Conservation (phyloP, 78 protist genomes). For the Isochrysis galbana region DNA sequence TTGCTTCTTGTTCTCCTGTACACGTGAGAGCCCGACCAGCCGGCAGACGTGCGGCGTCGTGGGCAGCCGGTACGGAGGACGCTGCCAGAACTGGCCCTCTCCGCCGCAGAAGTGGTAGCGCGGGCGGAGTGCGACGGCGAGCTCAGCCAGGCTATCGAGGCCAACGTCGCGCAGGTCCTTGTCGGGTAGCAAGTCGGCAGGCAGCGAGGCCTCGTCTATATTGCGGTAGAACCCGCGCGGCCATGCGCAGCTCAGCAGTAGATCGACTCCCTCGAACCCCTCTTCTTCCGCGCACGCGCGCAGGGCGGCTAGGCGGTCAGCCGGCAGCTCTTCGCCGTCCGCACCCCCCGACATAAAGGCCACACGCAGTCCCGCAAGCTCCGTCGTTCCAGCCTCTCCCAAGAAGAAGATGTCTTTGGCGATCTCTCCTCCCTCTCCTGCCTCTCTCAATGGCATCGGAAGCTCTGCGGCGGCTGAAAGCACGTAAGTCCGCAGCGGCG, state of each 20-base stretch:
- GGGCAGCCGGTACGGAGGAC: not conserved
- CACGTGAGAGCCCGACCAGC: not conserved
- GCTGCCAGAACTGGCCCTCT: not conserved
- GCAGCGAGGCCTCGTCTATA: not conserved
- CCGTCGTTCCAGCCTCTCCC: not conserved
- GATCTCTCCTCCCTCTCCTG: not conserved
- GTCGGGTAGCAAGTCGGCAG: not conserved
- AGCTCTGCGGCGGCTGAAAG: not conserved
- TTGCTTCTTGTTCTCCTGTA: not conserved
- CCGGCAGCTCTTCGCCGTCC: no score
- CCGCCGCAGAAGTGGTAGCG: conserved; percentile 23
- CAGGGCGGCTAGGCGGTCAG: not conserved
- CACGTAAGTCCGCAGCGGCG: not conserved
- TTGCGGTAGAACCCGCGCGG: not conserved
- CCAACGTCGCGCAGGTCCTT: not conserved
- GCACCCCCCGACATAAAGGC: not conserved
- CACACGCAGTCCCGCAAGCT: not conserved
- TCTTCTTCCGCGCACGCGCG: not conserved
- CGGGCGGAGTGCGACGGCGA: not conserved
- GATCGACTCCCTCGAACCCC: not conserved
- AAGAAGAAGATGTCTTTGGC: not conserved
- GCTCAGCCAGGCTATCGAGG: not conserved
- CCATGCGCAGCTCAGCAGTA: not conserved
- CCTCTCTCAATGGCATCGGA: not conserved
- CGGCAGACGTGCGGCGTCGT: not conserved